These are phyloP conservation scores for Phanerochaete carnosa DNA, from an alignment of 768 basidiomycete species.

Conservation along the genomic window DNA sequence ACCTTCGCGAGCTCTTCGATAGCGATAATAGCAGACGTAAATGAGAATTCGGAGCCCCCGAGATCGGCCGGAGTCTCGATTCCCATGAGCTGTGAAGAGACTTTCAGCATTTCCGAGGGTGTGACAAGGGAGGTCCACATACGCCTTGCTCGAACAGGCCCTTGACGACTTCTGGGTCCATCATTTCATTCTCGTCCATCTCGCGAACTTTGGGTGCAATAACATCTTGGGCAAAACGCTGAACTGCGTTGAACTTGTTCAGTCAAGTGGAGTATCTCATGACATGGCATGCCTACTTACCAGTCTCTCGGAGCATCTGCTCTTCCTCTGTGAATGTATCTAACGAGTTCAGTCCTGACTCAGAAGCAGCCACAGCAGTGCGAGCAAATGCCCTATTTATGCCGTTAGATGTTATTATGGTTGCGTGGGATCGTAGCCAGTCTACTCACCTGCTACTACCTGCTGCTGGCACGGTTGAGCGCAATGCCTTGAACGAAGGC, in stretches of 20 bases:
- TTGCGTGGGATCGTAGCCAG: neutral
- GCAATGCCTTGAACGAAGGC: neutral
- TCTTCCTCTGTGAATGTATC: constrained; percentile 93
- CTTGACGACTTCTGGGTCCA: constrained; percentile 86
- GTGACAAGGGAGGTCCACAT: constrained; percentile 22
- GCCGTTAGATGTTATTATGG: neutral
- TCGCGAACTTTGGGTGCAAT: constrained; percentile 89
- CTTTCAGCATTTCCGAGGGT: neutral
- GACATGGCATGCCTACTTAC: constrained; percentile 39
- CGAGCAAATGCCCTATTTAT: constrained; percentile 18
- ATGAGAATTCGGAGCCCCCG: constrained; percentile 87
- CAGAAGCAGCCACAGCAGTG: constrained; percentile 8
- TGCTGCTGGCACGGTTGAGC: neutral
- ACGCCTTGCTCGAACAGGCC: constrained; percentile 95
- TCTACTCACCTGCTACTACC: neutral
- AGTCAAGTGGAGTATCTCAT: neutral
- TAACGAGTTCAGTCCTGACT: constrained; percentile 48
- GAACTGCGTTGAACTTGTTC: constrained; percentile 44
- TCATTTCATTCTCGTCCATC: constrained; percentile 96
- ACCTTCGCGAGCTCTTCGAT: constrained; percentile 97
- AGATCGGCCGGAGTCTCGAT: constrained; percentile 86
- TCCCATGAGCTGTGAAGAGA: constrained; percentile 77
- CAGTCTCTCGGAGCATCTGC: constrained; percentile 86
- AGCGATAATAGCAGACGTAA: constrained; percentile 92
- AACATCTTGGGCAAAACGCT: constrained; percentile 85